Evolutionary conservation across 2,329 filamentous ascomycete species (phyloP), one percentile per base, ranked within the genome.

Genomic region (Fusarium nelsonii): DNA sequence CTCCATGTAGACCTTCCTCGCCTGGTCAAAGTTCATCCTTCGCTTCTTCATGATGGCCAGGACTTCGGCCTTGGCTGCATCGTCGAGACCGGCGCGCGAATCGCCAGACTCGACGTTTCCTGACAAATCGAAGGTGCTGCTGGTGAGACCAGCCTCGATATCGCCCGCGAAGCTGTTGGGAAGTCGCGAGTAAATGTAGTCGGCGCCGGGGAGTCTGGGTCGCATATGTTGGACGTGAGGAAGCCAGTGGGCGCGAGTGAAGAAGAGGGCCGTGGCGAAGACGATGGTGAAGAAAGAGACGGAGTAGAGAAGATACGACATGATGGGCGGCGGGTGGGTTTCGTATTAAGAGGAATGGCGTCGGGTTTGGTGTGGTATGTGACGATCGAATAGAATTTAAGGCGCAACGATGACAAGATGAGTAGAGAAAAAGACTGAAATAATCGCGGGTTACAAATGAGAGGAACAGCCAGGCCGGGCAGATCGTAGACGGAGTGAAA

Each of bases 41-140:
- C 90, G 86, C 78, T 86, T 90, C 87, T 93, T 95, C 96, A 99
- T 99, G 73, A 99, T 94, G 73, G 87, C 87, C 74, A 94, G 87
- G 41, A 99, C 90, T 79, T 97, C 93, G 39, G 85, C 82, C 84
- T 98, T 98, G 58, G 88, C 92, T 48, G 83, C 84, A 70, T 91
- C 89, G 77, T 98, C 94, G 18, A 99, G 84, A 0, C 96, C 96
- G 1, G 89, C 88, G 70, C 96, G 88, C 32, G 85, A 84, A 78
- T 99, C 96, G 51, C 92, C 92, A 14, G 87, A 88, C 60, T 90
- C 90, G 34, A 99, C 84, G 77, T 99, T 99, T 68, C 86, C 88
- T 11, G 85, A 82, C 28, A 99, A 87, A 76, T 97, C 92, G 78
- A 99, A 99, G 56, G 90, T 92, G 57, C 86, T 87, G 63, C 92